Evolutionary conservation across 2,329 filamentous ascomycete species (phyloP).

Genomic region (Knufia fluminis): DNA sequence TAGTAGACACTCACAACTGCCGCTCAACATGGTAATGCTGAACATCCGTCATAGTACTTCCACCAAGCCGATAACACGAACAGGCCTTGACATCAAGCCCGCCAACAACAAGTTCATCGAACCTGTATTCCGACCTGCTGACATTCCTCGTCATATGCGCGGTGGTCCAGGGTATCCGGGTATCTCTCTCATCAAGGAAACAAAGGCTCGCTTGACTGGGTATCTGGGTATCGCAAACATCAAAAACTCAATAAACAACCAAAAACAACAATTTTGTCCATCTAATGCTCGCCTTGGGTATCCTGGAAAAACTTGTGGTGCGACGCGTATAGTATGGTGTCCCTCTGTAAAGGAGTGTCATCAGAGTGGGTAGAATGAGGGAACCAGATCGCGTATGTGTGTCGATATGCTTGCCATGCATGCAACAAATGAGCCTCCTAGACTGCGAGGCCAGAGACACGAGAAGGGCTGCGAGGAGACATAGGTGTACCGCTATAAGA

Average conservation of each 20-base stretch:
- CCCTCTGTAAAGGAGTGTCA: background rate
- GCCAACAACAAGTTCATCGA: background rate
- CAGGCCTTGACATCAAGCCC: background rate
- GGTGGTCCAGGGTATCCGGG: background rate
- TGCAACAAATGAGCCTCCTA: slow-evolving; percentile 13
- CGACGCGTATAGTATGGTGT: background rate
- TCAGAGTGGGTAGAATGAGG: background rate
- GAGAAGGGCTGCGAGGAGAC: slow-evolving; percentile 23
- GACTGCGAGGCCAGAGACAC: slow-evolving; percentile 24
- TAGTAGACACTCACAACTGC: background rate
- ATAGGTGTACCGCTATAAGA: slow-evolving; percentile 16
- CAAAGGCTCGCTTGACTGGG: slow-evolving; percentile 9
- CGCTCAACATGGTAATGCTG: slow-evolving; percentile 5
- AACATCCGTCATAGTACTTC: background rate
- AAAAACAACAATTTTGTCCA: slow-evolving; percentile 2
- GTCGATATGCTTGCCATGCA: slow-evolving; percentile 2
- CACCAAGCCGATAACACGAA: background rate
- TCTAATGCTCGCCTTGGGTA: slow-evolving; percentile 8
- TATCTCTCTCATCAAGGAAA: slow-evolving; percentile 12
- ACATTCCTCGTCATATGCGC: slow-evolving; percentile 1
- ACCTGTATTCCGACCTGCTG: background rate
- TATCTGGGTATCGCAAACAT: slow-evolving; percentile 12
- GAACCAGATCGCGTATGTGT: background rate
- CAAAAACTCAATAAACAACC: slow-evolving; percentile 5
- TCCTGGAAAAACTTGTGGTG: background rate